Base-by-base conservation (phyloP, 441 rosid genomes). In the Populus trichocarpa region DNA sequence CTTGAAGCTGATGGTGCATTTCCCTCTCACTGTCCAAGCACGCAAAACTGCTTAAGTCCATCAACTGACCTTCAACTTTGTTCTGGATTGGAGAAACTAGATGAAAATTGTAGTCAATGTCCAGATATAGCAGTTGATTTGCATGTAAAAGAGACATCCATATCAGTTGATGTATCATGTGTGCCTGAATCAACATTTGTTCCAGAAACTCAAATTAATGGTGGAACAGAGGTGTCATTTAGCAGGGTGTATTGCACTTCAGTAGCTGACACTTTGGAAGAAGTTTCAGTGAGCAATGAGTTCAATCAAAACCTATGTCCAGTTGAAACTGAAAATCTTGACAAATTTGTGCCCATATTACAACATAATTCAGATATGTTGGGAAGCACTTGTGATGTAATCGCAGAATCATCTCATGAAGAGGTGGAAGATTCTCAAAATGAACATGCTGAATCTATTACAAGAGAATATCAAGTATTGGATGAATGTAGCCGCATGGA, bases 401-500 rank as follows among this genome's bases (percentile, higher is more conserved):
- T 74, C 74, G 90, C 82, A 38, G 87, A 80, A 75, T 83, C 87
- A 73, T 89, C 90, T 82, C 78, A 50, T 59, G 85, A 78, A 75
- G 89, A 81, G 33, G 82, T 80, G 72, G 93, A 88, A 81, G 89
- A 88, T 83, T 80, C 83, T 81, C 87, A 77, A 74, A 85, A 82
- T 78, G 86, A 85, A 74, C 77, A 69, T 70, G 75, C 16, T 46
- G 90, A 83, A 79, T 78, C 76, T 77, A 74, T 80, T 57, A 73
- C 81, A 66, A 84, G 87, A 83, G 88, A 81, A 67, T 86, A 80
- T 82, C 93, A 87, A 71, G 78, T 88, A 79, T 88, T 90, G 91
- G 99, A 96, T 80, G 94, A 96, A 85, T 91, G 98, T 80, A 94
- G 98, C 82, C 89, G 96, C 69, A 81, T 96, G 82, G 91, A 86